Evolutionary conservation across 176 grass and related monocot species (phyloP).

Genomic region (Raddia distichophylla): DNA sequence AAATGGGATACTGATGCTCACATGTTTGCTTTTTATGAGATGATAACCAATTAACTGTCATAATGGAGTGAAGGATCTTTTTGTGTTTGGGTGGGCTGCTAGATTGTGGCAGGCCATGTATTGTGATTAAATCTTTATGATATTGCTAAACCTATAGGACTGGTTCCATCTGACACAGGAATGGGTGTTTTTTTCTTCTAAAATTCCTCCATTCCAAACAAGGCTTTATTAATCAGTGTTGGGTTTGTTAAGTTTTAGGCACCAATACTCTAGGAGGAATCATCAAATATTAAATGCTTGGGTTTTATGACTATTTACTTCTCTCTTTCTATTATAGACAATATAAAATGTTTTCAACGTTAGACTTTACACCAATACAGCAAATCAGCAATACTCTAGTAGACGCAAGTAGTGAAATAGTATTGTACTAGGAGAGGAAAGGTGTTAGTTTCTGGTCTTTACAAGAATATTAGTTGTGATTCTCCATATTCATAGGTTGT

Average conservation of each 20-base stretch:
- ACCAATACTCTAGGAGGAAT: not conserved
- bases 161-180: constrained; percentile 4
- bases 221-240: not conserved
- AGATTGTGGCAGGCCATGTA: not conserved
- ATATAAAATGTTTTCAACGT: not conserved
- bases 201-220: constrained; percentile 3
- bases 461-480: not conserved
- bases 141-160: not conserved
- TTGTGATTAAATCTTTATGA: not conserved
- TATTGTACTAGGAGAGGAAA: not conserved
- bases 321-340: not conserved
- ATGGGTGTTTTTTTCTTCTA: not conserved
- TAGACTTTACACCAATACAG: too few relatives aligned
- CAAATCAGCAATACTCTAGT: too few relatives aligned
- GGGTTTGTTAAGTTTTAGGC: not conserved
- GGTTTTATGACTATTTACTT: not conserved
- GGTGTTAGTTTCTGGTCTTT: constrained; percentile 10
- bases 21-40: constrained; percentile 15
- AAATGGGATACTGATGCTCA: constrained; percentile 23
- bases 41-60: not conserved
- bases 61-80: too few relatives aligned
- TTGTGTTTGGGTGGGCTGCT: not conserved
- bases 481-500: not conserved
- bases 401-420: too few relatives aligned
- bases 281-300: not conserved